Evolutionary conservation across 495 filamentous ascomycete species (phyloP).

Genomic region (Pseudoneurospora amorphoporcata): DNA sequence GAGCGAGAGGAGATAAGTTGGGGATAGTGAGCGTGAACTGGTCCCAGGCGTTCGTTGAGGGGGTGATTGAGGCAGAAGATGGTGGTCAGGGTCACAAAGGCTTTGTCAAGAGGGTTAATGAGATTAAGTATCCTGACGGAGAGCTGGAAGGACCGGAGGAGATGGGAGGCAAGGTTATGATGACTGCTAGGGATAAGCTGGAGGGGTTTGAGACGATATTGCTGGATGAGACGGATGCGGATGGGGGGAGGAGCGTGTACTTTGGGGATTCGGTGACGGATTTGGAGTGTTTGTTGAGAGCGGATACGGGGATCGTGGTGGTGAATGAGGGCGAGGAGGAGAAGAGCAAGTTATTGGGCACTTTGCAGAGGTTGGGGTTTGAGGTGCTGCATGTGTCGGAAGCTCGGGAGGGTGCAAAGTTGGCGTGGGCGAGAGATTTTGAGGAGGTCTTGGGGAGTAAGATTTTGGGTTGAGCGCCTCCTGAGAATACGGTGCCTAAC

Average conservation of each 20-base stretch:
- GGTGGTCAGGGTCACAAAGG: not conserved
- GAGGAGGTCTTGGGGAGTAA: slow-evolving; percentile 12
- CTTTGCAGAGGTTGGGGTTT: slow-evolving; percentile 25
- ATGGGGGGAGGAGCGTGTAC: slow-evolving; percentile 9
- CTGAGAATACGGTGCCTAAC: not conserved
- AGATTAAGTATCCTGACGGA: slow-evolving; percentile 19
- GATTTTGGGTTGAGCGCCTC: slow-evolving; percentile 4
- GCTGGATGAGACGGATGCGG: not conserved
- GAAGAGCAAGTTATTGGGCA: slow-evolving; percentile 23
- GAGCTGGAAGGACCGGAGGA: slow-evolving; percentile 23
- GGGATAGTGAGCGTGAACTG: slow-evolving; percentile 37
- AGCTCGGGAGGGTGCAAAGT: not conserved
- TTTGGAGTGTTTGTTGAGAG: slow-evolving; percentile 26
- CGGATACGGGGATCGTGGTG: slow-evolving; percentile 27
- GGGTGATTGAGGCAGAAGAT: slow-evolving; percentile 10
- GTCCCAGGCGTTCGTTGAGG: slow-evolving; percentile 31
- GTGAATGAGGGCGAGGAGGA: slow-evolving; percentile 17
- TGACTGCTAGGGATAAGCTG: slow-evolving; percentile 18
- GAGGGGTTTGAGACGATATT: slow-evolving; percentile 7
- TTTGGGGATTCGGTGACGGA: slow-evolving; percentile 28
- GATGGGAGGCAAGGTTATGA: slow-evolving; percentile 13
- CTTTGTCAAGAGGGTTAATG: slow-evolving; percentile 18
- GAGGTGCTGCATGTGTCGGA: slow-evolving; percentile 23
- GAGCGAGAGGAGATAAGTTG: slow-evolving; percentile 15
- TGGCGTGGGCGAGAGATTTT: slow-evolving; percentile 24